phyloP scores from a whole-genome alignment of 1,284 basidiomycete genomes.

The Pseudozyma thailandica region DNA sequence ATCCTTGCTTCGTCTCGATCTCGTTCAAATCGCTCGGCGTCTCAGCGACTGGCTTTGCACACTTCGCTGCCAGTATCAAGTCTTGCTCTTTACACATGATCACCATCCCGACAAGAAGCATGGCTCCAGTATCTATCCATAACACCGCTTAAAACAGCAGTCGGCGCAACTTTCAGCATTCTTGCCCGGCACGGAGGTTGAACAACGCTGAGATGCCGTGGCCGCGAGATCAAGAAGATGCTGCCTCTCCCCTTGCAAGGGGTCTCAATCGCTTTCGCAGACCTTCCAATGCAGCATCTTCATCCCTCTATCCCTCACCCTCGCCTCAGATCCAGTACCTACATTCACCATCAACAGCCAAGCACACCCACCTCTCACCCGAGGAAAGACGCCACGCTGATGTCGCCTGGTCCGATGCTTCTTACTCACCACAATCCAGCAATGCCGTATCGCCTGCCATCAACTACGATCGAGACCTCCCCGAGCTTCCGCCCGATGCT shows the following conservation, averaged over 20 bases:
- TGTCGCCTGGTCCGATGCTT: conserved; percentile 22
- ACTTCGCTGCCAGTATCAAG: too few species aligned
- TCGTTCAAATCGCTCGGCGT: too few species aligned
- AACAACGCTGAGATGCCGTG: conserved; percentile 14
- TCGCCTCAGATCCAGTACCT: not conserved
- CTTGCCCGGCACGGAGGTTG: too few species aligned
- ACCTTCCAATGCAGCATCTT: conserved; percentile 23
- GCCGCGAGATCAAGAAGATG: conserved; percentile 10
- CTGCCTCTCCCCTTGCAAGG: conserved; percentile 12
- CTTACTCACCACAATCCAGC: conserved; percentile 23
- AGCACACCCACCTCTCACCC: conserved; percentile 25
- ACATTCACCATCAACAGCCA: conserved; percentile 7
- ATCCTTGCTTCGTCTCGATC: too few species aligned
- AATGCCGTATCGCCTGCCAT: conserved; percentile 23
- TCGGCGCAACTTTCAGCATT: too few species aligned
- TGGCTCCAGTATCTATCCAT: too few species aligned
- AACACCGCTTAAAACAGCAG: too few species aligned
- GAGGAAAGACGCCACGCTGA: conserved; percentile 26
- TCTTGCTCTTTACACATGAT: too few species aligned
- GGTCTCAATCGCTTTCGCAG: conserved; percentile 29
- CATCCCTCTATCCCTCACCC: not conserved
- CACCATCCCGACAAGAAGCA: too few species aligned
- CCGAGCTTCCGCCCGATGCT: conserved; percentile 35
- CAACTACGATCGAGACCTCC: conserved; percentile 41
- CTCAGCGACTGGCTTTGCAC: too few species aligned